A percentile compares a stretch with the other conserved stretches of the same genome.
Evolutionary conservation across 1,284 basidiomycete genomes (phyloP).

Genomic region (Tausonia pullulans): DNA sequence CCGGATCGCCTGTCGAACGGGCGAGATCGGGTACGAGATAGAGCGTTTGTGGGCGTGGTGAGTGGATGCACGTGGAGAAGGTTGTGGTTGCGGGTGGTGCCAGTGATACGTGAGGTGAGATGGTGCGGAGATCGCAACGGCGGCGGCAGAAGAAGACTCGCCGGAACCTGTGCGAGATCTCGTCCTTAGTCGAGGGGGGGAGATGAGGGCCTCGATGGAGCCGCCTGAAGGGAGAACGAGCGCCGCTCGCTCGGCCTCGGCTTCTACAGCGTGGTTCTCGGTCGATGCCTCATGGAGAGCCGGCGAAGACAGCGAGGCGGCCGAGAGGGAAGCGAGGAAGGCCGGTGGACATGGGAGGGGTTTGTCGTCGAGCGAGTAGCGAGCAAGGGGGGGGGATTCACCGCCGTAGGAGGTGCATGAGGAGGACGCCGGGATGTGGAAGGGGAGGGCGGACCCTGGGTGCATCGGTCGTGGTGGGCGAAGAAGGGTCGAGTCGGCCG

Average conservation of each 20-base stretch:
- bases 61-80: neutral
- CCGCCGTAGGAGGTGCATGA: neutral
- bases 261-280: neutral
- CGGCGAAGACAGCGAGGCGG: constrained; percentile 6
- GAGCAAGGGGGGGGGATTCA: neutral
- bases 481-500: neutral
- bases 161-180: neutral
- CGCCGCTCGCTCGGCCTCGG: neutral
- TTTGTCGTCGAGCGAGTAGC: neutral
- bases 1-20: constrained; percentile 1
- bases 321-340: neutral
- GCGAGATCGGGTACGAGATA: constrained; percentile 9
- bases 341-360: neutral
- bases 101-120: neutral
- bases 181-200: neutral
- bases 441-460: neutral
- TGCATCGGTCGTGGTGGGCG: neutral
- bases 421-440: neutral
- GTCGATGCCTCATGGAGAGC: constrained; percentile 10
- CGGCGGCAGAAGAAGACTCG: neutral
- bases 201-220: constrained; percentile 13
- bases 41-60: neutral
- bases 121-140: neutral
- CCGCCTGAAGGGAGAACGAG: neutral
- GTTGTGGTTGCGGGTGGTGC: neutral